Conservation (phyloP, 306 rosid genomes). For the Leucaena leucocephala region DNA sequence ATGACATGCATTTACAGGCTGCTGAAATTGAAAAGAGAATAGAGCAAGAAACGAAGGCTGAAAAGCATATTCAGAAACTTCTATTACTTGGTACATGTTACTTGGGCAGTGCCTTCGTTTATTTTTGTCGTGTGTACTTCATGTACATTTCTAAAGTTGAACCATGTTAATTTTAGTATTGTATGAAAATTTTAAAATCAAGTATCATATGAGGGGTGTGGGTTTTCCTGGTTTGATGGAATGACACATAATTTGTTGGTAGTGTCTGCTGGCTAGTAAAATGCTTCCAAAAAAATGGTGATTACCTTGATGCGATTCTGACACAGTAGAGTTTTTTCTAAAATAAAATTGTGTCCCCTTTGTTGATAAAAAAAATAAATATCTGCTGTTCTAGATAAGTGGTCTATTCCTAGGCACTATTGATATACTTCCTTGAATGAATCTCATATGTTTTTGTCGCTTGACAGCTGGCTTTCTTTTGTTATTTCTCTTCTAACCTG, state of each 20-base stretch:
- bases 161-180: conserved; percentile 15
- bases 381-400: not conserved
- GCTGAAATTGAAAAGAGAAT: conserved; percentile 94
- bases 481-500: conserved; percentile 19
- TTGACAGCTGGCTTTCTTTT: conserved; percentile 3
- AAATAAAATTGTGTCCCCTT: too few relatives aligned
- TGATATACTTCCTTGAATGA: conserved; percentile 17
- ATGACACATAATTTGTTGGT: not conserved
- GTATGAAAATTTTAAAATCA: conserved; percentile 8
- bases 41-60: conserved; percentile 90
- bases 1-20: conserved; percentile 60
- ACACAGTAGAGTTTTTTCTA: not conserved
- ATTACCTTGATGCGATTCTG: not conserved
- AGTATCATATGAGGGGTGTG: conserved; percentile 18
- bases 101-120: conserved; percentile 18
- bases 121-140: conserved; percentile 20
- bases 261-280: not conserved
- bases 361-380: too few relatives aligned
- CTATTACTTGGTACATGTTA: conserved; percentile 75
- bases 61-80: conserved; percentile 94
- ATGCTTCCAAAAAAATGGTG: not conserved
- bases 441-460: conserved; percentile 16
- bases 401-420: not conserved
- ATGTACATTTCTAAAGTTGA: conserved; percentile 18
- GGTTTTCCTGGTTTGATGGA: not conserved